Evolutionary conservation across 2,329 filamentous ascomycete genomes (phyloP), one percentile per base, ranked within the genome.

Genomic region (Corynespora cassiicola): DNA sequence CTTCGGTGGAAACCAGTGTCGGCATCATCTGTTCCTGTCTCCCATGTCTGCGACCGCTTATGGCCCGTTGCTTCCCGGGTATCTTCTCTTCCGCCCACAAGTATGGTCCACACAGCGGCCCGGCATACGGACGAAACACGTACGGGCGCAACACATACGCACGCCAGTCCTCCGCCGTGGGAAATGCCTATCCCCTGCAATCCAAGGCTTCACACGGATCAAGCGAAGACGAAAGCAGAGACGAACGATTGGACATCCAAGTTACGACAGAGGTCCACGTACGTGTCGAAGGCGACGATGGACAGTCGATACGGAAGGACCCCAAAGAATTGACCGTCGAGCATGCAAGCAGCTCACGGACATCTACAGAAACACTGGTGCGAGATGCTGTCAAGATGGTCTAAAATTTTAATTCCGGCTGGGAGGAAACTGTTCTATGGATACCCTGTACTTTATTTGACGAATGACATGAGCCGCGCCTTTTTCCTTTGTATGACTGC

Each of bases 1-100:
- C 47, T 10, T 51, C 58, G 0, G 52, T 66, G 12, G 64, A 66
- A 42, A 39, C 46, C 11, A 63, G 61, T 21, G 52, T 66, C n/a
- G 54, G 56, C 11, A 64, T 66, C 20, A 58, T 66, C 8, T 66
- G 63, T 40, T 59, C 65, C 7, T 65, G 61, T 22, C 45, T 66
- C 2, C 61, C 59, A 1, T 46, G 60, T 7, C 48, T 67, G 1
- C 55, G 56, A 1, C 59, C 63, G 6, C 48, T 64, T 2, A 32
- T 65, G 15, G 47, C 52, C 1, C 54, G 50, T 19, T 56, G 34
- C 28, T 38, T 63, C 1, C 61, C 60, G 4, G 47, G 45, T 7
- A 36, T 52, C 2, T 56, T 64, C 26, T 52, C 57, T 0, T 53
- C 52, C 0, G 18, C 12, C 11, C 42, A 50, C 24, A 47, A 41